Evolutionary conservation across 257 asterid genomes (phyloP).

Genomic region (Nicotiana noctiflora): DNA sequence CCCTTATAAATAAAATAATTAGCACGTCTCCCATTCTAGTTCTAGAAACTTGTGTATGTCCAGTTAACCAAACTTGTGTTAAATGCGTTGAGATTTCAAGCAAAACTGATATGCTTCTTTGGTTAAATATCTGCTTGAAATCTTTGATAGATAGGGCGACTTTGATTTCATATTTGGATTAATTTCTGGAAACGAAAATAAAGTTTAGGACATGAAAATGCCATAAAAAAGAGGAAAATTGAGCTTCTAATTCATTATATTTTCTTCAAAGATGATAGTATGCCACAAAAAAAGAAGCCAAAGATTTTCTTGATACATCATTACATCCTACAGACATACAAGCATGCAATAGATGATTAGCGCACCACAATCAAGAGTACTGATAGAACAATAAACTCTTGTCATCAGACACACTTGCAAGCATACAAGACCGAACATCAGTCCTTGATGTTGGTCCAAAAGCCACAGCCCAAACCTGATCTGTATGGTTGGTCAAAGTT

Average conservation of each 20-base stretch:
- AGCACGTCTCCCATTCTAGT: background rate
- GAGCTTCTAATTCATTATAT: background rate
- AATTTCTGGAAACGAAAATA: background rate
- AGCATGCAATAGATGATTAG: background rate
- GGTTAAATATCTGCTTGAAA: no score
- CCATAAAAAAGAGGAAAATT: background rate
- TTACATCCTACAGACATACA: background rate
- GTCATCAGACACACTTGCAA: constrained; percentile 91
- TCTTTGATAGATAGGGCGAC: no score
- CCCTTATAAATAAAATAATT: background rate
- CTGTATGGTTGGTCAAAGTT: constrained; percentile 68
- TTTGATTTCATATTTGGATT: no score
- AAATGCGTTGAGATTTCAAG: no score
- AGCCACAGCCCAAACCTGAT: constrained; percentile 94
- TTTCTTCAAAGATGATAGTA: background rate
- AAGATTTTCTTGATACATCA: background rate
- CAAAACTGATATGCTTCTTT: no score
- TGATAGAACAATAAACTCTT: constrained; percentile 68
- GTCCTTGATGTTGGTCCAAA: constrained; percentile 65
- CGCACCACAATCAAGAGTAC: constrained; percentile 37
- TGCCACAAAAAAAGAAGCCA: background rate
- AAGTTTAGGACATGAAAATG: background rate
- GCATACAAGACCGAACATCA: constrained; percentile 61
- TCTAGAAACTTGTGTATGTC: background rate
- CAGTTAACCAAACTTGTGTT: no score